Conservation (phyloP, 495 filamentous ascomycete species). For the Terfezia claveryi region DNA sequence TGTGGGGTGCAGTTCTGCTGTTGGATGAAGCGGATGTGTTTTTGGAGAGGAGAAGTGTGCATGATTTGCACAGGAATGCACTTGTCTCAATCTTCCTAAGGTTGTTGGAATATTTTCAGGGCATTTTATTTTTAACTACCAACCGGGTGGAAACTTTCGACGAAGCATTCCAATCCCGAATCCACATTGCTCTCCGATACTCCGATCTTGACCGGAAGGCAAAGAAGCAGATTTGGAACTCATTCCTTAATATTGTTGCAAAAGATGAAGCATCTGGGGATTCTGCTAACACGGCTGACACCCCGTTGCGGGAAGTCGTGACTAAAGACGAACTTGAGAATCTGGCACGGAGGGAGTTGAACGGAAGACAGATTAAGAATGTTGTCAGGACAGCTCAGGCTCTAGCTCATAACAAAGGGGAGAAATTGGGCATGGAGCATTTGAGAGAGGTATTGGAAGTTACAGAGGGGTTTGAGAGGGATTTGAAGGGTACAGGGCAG, state of each 20-base stretch:
- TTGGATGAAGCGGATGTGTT: conserved; percentile 67
- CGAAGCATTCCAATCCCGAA: conserved; percentile 29
- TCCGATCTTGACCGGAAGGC: conserved; percentile 14
- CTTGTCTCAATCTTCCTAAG: conserved; percentile 57
- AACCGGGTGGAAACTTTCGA: conserved; percentile 28
- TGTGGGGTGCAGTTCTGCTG: conserved; percentile 63
- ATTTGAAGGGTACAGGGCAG: conserved; percentile 31
- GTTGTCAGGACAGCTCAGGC: conserved; percentile 48
- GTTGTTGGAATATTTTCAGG: conserved; percentile 31
- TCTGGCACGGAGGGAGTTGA: conserved; percentile 10
- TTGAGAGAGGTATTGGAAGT: conserved; percentile 45
- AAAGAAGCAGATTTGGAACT: conserved; percentile 17
- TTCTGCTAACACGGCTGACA: conserved; percentile 4
- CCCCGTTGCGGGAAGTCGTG: conserved; percentile 10
- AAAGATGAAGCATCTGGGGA: conserved; percentile 5
- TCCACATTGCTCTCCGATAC: conserved; percentile 26
- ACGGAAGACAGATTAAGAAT: conserved; percentile 44
- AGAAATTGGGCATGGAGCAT: conserved; percentile 38
- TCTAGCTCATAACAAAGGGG: conserved; percentile 24
- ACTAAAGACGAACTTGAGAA: conserved; percentile 10
- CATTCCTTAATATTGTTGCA: conserved; percentile 18
- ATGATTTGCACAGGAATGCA: conserved; percentile 54
- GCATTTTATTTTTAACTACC: conserved; percentile 31
- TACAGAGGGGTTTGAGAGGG: conserved; percentile 43
- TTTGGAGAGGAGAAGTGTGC: conserved; percentile 46